Conservation (phyloP, 441 rosid species). For the Hypseocharis bilobata region DNA sequence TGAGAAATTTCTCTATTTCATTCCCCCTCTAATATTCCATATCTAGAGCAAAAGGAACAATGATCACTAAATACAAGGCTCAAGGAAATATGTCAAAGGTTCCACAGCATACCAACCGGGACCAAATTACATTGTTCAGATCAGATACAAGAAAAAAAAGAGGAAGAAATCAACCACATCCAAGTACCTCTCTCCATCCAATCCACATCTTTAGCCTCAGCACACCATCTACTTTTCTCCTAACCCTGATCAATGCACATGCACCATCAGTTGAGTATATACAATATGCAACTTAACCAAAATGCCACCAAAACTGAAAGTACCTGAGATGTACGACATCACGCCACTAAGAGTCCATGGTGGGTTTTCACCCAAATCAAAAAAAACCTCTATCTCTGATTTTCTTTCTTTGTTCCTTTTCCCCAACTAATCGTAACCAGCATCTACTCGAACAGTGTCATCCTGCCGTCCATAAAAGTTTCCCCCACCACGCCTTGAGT, state of each 20-base stretch:
- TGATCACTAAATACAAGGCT: constrained; percentile 27
- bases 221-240: constrained; percentile 27
- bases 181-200: constrained; percentile 20
- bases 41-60: constrained; percentile 3
- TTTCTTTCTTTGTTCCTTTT: no score
- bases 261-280: constrained; percentile 23
- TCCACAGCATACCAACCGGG: constrained; percentile 27
- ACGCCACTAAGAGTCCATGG: constrained; percentile 20
- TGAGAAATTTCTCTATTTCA: constrained; percentile 22
- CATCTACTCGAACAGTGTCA: constrained; percentile 36
- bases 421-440: constrained; percentile 35
- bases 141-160: constrained; percentile 25
- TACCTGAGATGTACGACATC: constrained; percentile 28
- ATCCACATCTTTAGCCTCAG: constrained; percentile 5
- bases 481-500: constrained; percentile 53
- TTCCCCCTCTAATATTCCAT: constrained; percentile 22
- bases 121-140: constrained; percentile 28
- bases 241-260: constrained; percentile 35
- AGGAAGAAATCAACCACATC: constrained; percentile 24
- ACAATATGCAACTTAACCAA: constrained; percentile 17
- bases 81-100: constrained; percentile 26
- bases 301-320: constrained; percentile 23
- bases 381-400: no score
- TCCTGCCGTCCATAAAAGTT: constrained; percentile 41
- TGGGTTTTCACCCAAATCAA: no score